These are phyloP conservation scores for Pythium chondricola DNA, from an alignment of 352 stramenopile genomes.

Conservation along the genomic window DNA sequence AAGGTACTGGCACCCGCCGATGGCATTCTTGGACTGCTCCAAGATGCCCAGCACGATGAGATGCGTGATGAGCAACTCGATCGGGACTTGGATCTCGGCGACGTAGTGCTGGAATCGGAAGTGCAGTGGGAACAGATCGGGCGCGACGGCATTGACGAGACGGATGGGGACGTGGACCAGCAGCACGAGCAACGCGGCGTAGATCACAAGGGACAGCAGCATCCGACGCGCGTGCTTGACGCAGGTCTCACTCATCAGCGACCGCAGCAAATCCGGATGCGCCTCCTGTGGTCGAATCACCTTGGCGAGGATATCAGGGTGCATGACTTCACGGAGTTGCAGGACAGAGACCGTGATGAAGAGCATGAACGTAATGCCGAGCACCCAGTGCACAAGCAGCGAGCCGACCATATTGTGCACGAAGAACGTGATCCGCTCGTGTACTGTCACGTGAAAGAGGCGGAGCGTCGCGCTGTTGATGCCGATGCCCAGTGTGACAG, in stretches of 20 bases:
- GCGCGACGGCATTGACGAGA: conserved; percentile 37
- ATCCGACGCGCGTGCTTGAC: conserved; percentile 93
- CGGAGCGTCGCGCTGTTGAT: conserved; percentile 91
- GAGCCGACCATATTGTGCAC: conserved; percentile 88
- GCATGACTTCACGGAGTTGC: conserved; percentile 92
- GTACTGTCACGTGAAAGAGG: conserved; percentile 79
- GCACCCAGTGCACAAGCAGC: conserved; percentile 95
- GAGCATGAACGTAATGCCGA: conserved; percentile 97
- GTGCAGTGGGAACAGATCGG: conserved; percentile 60
- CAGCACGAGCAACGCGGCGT: conserved; percentile 80
- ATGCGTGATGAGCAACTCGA: conserved; percentile 95
- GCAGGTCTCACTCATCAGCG: conserved; percentile 91
- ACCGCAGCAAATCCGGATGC: conserved; percentile 94
- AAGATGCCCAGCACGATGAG: conserved; percentile 93
- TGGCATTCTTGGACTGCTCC: conserved; percentile 87
- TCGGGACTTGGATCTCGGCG: conserved; percentile 91
- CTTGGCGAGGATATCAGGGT: conserved; percentile 89
- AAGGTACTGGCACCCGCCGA: conserved; percentile 68
- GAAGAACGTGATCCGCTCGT: conserved; percentile 77
- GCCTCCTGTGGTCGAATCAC: conserved; percentile 93
- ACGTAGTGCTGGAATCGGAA: conserved; percentile 91
- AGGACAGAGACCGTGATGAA: conserved; percentile 95
- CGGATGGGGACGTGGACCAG: conserved; percentile 86
- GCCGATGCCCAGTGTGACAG: conserved; percentile 90
- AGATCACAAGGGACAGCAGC: conserved; percentile 90